A percentile compares a stretch with the other conserved stretches of the same genome.
These are phyloP conservation scores for Ganoderma multipileum DNA, from an alignment of 1,284 basidiomycete species.

Conservation along the genomic window DNA sequence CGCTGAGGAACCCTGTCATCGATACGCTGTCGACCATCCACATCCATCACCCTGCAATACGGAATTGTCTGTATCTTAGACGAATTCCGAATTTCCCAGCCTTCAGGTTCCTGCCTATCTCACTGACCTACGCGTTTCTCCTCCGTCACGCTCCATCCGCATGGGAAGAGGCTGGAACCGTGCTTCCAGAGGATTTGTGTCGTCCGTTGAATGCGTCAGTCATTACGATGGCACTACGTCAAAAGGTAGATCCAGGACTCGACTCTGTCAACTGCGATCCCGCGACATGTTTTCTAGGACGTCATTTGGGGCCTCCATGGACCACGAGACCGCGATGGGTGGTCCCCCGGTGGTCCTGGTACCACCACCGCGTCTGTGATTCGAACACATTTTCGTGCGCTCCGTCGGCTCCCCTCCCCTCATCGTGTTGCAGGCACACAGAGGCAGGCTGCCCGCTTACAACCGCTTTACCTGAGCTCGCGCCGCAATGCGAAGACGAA, in stretches of 20 bases:
- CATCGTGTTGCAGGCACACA: not conserved
- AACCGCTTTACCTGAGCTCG: not conserved
- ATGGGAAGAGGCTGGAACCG: not conserved
- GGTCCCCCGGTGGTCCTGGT: not conserved
- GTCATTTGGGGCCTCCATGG: not conserved
- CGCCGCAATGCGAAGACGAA: not conserved
- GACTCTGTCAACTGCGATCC: not conserved
- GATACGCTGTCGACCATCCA: not conserved
- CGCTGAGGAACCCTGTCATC: not conserved
- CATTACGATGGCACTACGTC: not conserved
- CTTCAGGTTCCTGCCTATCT: not conserved
- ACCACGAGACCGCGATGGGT: not conserved
- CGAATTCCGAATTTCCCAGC: not conserved
- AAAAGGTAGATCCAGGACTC: not conserved
- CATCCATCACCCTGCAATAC: not conserved
- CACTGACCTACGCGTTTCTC: not conserved
- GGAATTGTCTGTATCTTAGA: not conserved
- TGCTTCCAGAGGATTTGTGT: not conserved
- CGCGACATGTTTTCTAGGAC: not conserved
- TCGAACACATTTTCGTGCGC: not conserved
- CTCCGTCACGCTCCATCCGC: not conserved
- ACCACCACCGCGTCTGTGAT: not conserved
- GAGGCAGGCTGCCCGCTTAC: not conserved
- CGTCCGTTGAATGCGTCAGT: not conserved
- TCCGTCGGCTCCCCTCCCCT: not conserved